Percentiles rank a stretch among this genome's conserved stretches.
phyloP scores from a whole-genome alignment of 2,329 filamentous ascomycete species.

The Zelopaecilomyces penicillatus region DNA sequence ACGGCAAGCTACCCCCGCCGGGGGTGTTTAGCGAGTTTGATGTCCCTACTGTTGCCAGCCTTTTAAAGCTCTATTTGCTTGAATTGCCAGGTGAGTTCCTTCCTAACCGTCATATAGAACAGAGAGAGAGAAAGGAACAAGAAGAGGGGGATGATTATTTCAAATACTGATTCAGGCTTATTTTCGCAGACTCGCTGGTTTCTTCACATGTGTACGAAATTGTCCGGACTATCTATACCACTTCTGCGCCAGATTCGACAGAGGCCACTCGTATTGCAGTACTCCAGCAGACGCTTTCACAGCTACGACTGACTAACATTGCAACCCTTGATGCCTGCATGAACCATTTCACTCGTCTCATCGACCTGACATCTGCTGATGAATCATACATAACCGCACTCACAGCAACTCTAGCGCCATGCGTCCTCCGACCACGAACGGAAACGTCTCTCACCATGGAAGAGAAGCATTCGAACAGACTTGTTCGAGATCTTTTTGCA shows the following conservation, averaged over 20 bases:
- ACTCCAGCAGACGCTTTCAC: conserved; percentile 89
- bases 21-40: conserved; percentile 82
- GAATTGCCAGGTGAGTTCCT: conserved; percentile 73
- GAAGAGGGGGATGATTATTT: background rate
- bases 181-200: conserved; percentile 74
- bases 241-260: conserved; percentile 64
- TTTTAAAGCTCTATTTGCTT: conserved; percentile 87
- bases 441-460: conserved; percentile 92
- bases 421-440: conserved; percentile 75
- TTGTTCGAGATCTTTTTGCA: conserved; percentile 84
- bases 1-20: conserved; percentile 68
- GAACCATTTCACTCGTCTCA: conserved; percentile 94
- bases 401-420: conserved; percentile 68
- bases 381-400: conserved; percentile 73
- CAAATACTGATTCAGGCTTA: background rate
- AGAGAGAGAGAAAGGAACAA: background rate
- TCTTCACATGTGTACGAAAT: conserved; percentile 99
- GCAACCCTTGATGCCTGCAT: conserved; percentile 97
- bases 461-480: conserved; percentile 83
- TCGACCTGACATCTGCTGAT: conserved; percentile 93
- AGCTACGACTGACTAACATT: conserved; percentile 92
- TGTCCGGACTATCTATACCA: conserved; percentile 91
- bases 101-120: background rate
- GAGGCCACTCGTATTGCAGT: conserved; percentile 79
- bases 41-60: conserved; percentile 84